Evolutionary conservation across 2,329 filamentous ascomycete species (phyloP).

Genomic region (Teratosphaeria epicoccoides): DNA sequence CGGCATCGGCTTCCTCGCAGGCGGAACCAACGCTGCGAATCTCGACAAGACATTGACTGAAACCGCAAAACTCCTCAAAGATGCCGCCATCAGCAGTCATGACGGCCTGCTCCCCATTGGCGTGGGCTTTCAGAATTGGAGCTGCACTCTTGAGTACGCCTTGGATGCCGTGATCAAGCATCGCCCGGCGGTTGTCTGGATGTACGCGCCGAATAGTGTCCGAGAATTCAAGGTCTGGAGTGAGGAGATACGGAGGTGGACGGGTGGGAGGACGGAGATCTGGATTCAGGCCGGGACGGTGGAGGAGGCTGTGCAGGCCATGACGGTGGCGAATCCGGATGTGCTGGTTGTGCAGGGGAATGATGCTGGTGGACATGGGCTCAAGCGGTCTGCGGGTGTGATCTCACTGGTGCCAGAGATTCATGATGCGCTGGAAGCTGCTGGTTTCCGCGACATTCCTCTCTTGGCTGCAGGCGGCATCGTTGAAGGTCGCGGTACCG

Average conservation of each 20-base stretch:
- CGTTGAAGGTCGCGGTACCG: slow-evolving; percentile 44
- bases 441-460: slow-evolving; percentile 16
- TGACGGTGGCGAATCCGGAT: slow-evolving; percentile 40
- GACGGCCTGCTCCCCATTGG: slow-evolving; percentile 39
- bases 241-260: slow-evolving; percentile 21
- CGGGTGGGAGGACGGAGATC: slow-evolving; percentile 34
- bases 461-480: slow-evolving; percentile 53
- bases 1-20: slow-evolving; percentile 38
- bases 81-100: slow-evolving; percentile 9
- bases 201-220: slow-evolving; percentile 49
- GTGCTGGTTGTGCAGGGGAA: slow-evolving; percentile 52
- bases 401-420: slow-evolving; percentile 50
- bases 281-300: slow-evolving; percentile 55
- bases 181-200: slow-evolving; percentile 52
- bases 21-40: slow-evolving; percentile 31
- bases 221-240: slow-evolving; percentile 27
- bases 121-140: slow-evolving; percentile 52
- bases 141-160: slow-evolving; percentile 31
- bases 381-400: slow-evolving; percentile 43
- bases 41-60: slow-evolving; percentile 24
- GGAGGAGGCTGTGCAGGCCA: slow-evolving; percentile 41
- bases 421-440: slow-evolving; percentile 33
- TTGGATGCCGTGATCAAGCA: slow-evolving; percentile 40
- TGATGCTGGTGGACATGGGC: slow-evolving; percentile 56
- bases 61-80: slow-evolving; percentile 16